Evolutionary conservation across 352 stramenopile species (phyloP).

Genomic region (Globisporangium middletonii): DNA sequence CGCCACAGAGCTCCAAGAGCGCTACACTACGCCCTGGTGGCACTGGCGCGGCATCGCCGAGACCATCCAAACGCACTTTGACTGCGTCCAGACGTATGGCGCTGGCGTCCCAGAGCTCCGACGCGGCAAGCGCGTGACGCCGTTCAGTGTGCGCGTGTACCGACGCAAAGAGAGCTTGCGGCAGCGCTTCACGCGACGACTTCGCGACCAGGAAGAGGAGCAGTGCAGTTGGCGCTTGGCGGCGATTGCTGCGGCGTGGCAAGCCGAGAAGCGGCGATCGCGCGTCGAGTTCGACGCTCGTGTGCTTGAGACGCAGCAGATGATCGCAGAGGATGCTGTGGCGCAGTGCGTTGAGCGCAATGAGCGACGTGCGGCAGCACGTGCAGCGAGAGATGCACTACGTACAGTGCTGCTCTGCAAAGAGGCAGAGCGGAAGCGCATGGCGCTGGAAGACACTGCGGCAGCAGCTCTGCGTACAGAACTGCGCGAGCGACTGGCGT

Average conservation of each 20-base stretch:
- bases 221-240: neutral
- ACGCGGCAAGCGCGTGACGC: conserved; percentile 8
- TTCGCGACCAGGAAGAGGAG: conserved; percentile 9
- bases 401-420: neutral
- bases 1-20: neutral
- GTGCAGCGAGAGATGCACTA: neutral
- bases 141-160: conserved; percentile 20
- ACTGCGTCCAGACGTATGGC: conserved; percentile 8
- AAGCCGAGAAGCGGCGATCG: conserved; percentile 2
- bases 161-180: conserved; percentile 12
- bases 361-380: neutral
- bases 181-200: conserved; percentile 10
- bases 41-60: conserved; percentile 11
- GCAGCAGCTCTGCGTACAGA: neutral
- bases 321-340: conserved; percentile 8
- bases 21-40: conserved; percentile 19
- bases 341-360: neutral
- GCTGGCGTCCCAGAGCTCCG: conserved; percentile 12
- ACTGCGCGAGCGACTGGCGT: neutral
- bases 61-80: conserved; percentile 9
- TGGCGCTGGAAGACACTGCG: conserved; percentile 1
- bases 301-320: conserved; percentile 4
- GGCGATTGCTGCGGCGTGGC: neutral
- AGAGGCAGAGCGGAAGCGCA: conserved; percentile 3
- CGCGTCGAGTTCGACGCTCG: neutral